Evolutionary conservation across 225 moss, liverwort and hornwort species (phyloP), one percentile per base, ranked within the genome.

Genomic region (Thuidium tamariscinum): DNA sequence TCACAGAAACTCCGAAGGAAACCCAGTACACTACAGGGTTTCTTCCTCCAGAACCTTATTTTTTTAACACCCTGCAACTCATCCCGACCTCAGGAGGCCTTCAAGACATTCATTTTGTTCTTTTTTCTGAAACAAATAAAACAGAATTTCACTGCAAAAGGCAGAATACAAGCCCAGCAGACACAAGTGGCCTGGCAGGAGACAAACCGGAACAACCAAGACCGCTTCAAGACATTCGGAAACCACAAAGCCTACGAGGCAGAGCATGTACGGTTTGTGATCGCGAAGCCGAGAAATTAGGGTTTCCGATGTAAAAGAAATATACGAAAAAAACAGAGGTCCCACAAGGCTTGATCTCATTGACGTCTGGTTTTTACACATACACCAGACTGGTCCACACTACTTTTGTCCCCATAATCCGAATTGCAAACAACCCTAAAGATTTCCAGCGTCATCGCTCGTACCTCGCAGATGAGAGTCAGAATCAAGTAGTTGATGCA

Each of bases 401-500:
- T 26, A 59, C 34, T 36, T 18, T 11, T 3, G 27, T 16, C 44
- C 34, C 22, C 8, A 17, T 10, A 61, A 20, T 74, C 65, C 77
- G n/a, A 34, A 48, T 29, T 29, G 26, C 27, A 83, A 60, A 64
- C 17, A 65, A 13, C 19, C 32, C 41, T 4, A 52, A 26, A 16
- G 15, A 29, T 62, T 82, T 12, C 63, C 44, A 42, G 46, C 9
- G 72, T 13, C 19, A 52, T 4, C 26, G 41, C 55, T 39, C 56
- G 55, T 86, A 95, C 98, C 98, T 98, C 98, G 82, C 97, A 98
- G 67, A 96, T 81, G 73, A 98, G 93, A 56, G 96, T 98, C 76
- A 97, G 95, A 79, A 96, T 91, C 92, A 98, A 89, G 89, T 98
- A 98, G 86, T 97, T 98, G 89, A 96, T 92, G 82, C 95, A 95